Evolutionary conservation across 2,329 filamentous ascomycete genomes (phyloP).

Genomic region (Fusarium begoniae): DNA sequence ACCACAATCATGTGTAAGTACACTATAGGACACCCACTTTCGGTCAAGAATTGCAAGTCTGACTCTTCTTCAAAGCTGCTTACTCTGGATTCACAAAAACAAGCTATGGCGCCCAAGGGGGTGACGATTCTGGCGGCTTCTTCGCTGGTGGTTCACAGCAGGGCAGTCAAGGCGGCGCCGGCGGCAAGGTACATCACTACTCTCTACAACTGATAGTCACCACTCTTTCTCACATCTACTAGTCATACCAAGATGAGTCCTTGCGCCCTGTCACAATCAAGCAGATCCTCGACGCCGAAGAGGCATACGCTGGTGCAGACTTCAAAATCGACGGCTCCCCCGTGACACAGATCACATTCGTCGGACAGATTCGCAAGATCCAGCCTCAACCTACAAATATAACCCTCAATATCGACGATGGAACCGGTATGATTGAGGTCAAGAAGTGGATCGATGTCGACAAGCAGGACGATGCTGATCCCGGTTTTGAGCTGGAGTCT

Average conservation of each 20-base stretch:
- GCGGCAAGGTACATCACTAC: conserved; percentile 53
- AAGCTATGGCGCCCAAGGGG: conserved; percentile 63
- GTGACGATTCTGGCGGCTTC: conserved; percentile 70
- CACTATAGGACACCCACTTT: background rate
- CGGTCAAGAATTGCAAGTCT: conserved; percentile 3
- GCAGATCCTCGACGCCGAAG: conserved; percentile 85
- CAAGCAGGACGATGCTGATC: conserved; percentile 57
- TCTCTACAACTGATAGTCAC: background rate
- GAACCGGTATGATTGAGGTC: conserved; percentile 90
- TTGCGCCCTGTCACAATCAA: conserved; percentile 95
- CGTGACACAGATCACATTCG: conserved; percentile 78
- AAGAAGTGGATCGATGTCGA: conserved; percentile 84
- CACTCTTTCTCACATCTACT: conserved; percentile 9
- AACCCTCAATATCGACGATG: conserved; percentile 93
- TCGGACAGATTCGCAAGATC: conserved; percentile 90
- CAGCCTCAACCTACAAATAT: conserved; percentile 89
- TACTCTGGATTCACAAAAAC: conserved; percentile 60
- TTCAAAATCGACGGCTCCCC: conserved; percentile 84
- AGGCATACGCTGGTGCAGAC: conserved; percentile 75
- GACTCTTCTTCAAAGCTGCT: conserved; percentile 49
- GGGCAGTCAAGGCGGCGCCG: conserved; percentile 60
- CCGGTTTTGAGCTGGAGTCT: conserved; percentile 73
- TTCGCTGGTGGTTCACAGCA: conserved; percentile 67
- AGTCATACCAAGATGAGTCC: conserved; percentile 81
- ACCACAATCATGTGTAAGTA: conserved; percentile 49